A percentile compares a stretch with the other conserved stretches of the same genome.
Evolutionary conservation across 257 asterid genomes (phyloP).

Genomic region (Solanum tarapatanum): DNA sequence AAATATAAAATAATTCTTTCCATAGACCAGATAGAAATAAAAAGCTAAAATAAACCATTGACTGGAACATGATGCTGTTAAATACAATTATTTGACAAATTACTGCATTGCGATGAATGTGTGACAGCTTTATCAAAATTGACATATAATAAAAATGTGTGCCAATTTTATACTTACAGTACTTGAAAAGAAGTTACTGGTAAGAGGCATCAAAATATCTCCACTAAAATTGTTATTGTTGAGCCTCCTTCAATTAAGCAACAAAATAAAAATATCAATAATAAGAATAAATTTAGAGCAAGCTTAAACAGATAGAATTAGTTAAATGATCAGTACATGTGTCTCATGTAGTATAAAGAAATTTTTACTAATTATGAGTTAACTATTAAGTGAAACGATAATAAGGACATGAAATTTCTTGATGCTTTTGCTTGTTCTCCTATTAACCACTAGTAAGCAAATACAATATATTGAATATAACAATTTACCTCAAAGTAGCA

Average conservation of each 20-base stretch:
- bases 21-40: neutral
- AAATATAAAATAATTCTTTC: too few species aligned
- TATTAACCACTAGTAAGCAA: neutral
- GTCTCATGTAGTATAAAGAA: neutral
- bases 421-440: neutral
- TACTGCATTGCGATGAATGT: too few species aligned
- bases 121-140: too few species aligned
- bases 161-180: neutral
- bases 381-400: neutral
- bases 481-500: neutral
- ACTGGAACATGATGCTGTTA: neutral
- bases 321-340: neutral
- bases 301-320: too few species aligned
- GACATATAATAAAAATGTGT: neutral
- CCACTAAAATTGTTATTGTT: conserved; percentile 75
- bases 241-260: conserved; percentile 54
- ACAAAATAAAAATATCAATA: neutral
- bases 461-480: neutral
- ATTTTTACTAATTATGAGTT: too few species aligned
- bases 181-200: too few species aligned
- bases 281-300: neutral
- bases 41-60: too few species aligned
- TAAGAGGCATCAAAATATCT: conserved; percentile 27
- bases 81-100: neutral
- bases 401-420: too few species aligned